A percentile compares a stretch with the other conserved stretches of the same genome.
phyloP scores from a whole-genome alignment of 306 rosid species.

The Prunus armeniaca region DNA sequence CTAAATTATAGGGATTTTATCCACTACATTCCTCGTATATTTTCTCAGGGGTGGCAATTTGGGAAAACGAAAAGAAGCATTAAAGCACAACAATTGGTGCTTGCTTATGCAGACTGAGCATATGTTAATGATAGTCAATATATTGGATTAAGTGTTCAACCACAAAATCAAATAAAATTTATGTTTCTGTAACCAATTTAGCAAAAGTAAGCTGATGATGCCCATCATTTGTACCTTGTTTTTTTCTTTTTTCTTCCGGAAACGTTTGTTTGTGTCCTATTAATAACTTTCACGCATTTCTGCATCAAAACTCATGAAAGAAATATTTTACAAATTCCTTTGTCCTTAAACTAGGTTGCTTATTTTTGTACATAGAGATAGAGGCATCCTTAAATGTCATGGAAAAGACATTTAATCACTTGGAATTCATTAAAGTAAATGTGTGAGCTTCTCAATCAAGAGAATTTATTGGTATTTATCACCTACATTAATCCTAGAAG shows the following conservation, averaged over 20 bases:
- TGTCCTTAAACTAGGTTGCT: neutral
- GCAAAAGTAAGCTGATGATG: neutral
- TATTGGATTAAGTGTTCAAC: neutral
- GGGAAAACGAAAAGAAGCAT: neutral
- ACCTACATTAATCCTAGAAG: neutral
- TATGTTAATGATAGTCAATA: conserved; percentile 5
- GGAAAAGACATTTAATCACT: neutral
- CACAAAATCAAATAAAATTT: neutral
- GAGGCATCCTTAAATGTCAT: neutral
- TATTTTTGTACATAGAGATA: neutral
- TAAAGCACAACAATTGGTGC: neutral
- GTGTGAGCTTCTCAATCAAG: neutral
- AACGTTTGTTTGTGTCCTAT: neutral
- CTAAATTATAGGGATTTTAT: neutral
- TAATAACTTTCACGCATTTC: neutral
- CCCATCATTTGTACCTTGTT: conserved; percentile 4
- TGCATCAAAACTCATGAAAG: neutral
- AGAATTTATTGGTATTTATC: neutral
- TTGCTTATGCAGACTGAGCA: too few species aligned
- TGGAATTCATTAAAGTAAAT: neutral
- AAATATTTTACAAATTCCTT: neutral
- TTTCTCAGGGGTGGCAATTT: neutral
- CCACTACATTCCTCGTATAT: neutral
- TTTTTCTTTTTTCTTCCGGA: neutral
- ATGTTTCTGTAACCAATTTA: neutral